Evolutionary conservation across 2,329 filamentous ascomycete genomes (phyloP), one percentile per base, ranked within the genome.

Genomic region (Aspergillus chevalieri): DNA sequence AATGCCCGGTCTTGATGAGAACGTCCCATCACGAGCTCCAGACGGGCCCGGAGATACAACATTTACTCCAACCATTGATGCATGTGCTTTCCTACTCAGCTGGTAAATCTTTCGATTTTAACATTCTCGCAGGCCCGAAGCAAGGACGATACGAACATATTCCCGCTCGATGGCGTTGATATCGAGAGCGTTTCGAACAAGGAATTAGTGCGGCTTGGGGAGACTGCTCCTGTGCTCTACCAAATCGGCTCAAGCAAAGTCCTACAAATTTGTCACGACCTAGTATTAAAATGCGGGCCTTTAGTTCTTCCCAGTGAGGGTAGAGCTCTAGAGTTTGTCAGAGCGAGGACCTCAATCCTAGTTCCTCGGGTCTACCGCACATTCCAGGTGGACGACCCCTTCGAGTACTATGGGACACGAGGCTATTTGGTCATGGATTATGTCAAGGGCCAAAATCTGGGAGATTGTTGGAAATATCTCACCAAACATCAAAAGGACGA

Each of bases 351-450:
- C 14, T 30, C 9, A 10, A 49, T 60, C 44, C 54, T 46, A 48
- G 54, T 41, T 39, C 57, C 57, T 26, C 50, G 51, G 36, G 54
- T 61, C 28, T 43, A 61, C 48, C 54, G 56, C n/a, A 17, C 54
- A 28, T 59, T 59, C 36, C 43, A 54, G 15, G 28, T 60, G 9
- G 17, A 47, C 43, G 53, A 60, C 41, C 17, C 52, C 3, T 49
- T 47, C 9, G 36, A 48, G 4, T 55, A 54, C 30, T 59, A 53
- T 45, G 54, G 52, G 15, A 55, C 46, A 3, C 46, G 21, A 17
- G 54, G 58, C 10, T 61, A 59, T 33, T 48, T 60, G 39, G 50
- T 61, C 22, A 62, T 63, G 54, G 60, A 61, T 51, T 61, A 57
- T 47, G 53, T 63, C 43, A 34, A 53, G 33, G 59, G 60, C 4